Percentiles rank a stretch among this genome's conserved stretches.
Conservation (phyloP, 1,139 yeast species). For the Martiniozyma asiatica region DNA sequence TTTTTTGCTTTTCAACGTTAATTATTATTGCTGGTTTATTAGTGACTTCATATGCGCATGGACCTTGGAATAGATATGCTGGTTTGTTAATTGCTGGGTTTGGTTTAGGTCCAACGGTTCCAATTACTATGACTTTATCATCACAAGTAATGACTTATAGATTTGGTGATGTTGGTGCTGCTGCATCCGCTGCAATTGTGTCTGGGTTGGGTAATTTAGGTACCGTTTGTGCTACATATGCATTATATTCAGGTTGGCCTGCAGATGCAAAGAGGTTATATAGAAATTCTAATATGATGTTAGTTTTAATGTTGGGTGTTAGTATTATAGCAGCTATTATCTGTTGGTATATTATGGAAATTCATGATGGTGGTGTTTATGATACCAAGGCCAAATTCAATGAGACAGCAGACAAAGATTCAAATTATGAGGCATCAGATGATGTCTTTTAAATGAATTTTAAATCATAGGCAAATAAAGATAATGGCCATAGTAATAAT, state of each 20-base stretch:
- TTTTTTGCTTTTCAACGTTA: constrained; percentile 49
- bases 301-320: constrained; percentile 63
- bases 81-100: constrained; percentile 75
- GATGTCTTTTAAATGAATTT: no score
- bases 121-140: constrained; percentile 79
- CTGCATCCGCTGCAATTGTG: constrained; percentile 72
- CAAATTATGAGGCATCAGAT: no score
- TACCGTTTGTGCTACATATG: constrained; percentile 75
- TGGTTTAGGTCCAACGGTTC: constrained; percentile 86
- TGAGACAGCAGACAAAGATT: no score
- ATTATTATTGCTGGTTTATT: constrained; percentile 66
- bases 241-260: constrained; percentile 81
- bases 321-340: constrained; percentile 42
- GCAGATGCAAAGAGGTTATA: constrained; percentile 51
- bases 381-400: no score
- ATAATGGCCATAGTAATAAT: no score
- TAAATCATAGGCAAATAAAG: no score
- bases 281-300: constrained; percentile 70
- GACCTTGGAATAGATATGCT: constrained; percentile 66
- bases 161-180: constrained; percentile 78
- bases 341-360: constrained; percentile 13
- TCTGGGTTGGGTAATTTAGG: constrained; percentile 83
- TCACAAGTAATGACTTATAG: constrained; percentile 61
- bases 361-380: constrained; percentile 10
- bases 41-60: constrained; percentile 65